These are phyloP conservation scores for Rhodotorula sp. DNA, from an alignment of 1,284 basidiomycete genomes.

Conservation along the genomic window DNA sequence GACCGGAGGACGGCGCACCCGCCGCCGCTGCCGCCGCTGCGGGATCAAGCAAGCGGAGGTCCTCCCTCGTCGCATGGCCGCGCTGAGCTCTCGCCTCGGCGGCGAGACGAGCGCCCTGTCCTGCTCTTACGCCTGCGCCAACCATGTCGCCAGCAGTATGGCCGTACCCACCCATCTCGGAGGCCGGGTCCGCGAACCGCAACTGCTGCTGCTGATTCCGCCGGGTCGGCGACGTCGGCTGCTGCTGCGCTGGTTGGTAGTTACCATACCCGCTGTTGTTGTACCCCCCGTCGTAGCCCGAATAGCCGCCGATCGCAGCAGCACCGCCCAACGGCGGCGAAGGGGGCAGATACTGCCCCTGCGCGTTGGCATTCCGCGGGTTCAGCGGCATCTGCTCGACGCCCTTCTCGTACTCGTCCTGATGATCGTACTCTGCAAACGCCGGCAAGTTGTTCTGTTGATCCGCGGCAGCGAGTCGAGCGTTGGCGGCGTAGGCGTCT, in stretches of 20 bases:
- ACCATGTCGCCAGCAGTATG: neutral
- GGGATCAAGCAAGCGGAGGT: neutral
- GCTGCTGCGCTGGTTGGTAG: neutral
- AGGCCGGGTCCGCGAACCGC: neutral
- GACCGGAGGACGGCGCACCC: neutral
- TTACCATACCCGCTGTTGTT: neutral
- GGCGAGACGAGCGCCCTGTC: constrained; percentile 17
- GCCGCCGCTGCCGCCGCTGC: neutral
- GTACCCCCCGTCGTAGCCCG: neutral
- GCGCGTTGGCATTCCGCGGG: neutral
- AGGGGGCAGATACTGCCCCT: neutral
- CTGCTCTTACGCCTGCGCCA: neutral
- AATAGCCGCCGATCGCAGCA: no score
- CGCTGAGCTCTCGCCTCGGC: constrained; percentile 24
- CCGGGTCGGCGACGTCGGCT: neutral
- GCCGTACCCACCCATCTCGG: constrained; percentile 5
- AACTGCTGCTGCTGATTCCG: neutral
- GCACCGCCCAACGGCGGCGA: no score
- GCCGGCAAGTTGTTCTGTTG: constrained; percentile 20
- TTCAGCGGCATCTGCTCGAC: neutral
- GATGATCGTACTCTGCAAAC: constrained; percentile 13
- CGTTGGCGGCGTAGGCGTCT: constrained; percentile 19
- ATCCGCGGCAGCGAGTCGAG: constrained; percentile 5
- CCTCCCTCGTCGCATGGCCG: constrained; percentile 4
- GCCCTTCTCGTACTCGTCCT: constrained; percentile 8